Conservation (phyloP, 2,329 filamentous ascomycete species). For the Hypomyces rosellus region DNA sequence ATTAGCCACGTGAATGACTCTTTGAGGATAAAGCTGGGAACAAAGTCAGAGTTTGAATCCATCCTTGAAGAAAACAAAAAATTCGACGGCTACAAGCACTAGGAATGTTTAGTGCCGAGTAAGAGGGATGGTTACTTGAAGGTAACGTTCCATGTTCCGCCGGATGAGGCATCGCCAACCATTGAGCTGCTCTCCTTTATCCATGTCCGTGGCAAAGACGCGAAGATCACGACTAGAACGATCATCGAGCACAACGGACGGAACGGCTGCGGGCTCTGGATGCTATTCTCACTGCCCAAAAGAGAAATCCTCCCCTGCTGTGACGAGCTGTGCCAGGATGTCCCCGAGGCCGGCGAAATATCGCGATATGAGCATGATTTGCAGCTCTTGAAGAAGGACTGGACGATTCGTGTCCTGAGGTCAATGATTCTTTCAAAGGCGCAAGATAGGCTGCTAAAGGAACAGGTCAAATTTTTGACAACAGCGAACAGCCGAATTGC, state of each 20-base stretch:
- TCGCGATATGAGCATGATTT: neutral
- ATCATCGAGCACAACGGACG: constrained; percentile 2
- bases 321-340: neutral
- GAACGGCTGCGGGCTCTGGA: neutral
- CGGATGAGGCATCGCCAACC: neutral
- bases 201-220: neutral
- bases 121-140: neutral
- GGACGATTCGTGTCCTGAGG: neutral
- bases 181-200: neutral
- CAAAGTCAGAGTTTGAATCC: neutral
- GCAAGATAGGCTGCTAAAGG: no score
- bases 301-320: neutral
- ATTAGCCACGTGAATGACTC: neutral
- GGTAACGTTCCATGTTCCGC: neutral
- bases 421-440: no score
- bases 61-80: neutral
- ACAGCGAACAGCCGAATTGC: no score
- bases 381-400: neutral
- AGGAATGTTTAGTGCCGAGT: neutral
- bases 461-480: no score
- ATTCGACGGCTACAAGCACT: neutral
- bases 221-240: neutral
- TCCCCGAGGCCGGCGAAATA: neutral
- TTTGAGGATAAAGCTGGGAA: neutral
- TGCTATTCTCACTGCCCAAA: neutral